phyloP scores from a whole-genome alignment of 139 green algal genomes.

The Picochlorum sp. region DNA sequence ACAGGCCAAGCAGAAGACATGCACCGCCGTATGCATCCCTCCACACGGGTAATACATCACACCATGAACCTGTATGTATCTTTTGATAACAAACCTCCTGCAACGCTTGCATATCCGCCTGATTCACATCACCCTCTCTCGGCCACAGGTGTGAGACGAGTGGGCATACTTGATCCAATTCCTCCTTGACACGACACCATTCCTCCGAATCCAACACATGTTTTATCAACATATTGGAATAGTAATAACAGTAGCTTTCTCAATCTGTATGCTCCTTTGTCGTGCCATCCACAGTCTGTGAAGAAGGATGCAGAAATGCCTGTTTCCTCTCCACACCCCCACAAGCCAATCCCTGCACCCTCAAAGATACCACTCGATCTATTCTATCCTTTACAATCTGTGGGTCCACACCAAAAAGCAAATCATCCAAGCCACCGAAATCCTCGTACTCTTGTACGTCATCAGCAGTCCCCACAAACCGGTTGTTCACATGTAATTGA shows the following conservation, averaged over 20 bases:
- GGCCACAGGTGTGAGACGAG: background rate
- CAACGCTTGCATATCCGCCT: background rate
- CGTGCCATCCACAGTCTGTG: no score
- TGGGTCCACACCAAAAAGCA: background rate
- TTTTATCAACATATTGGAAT: background rate
- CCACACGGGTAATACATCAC: conserved; percentile 61
- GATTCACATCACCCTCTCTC: background rate
- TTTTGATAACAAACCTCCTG: conserved; percentile 56
- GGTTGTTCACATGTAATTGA: conserved; percentile 52
- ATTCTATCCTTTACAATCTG: background rate
- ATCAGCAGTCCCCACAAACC: conserved; percentile 13
- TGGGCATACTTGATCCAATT: background rate
- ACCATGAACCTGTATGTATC: conserved; percentile 79
- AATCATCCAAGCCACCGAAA: conserved; percentile 27
- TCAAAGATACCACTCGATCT: background rate
- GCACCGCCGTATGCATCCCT: conserved; percentile 62
- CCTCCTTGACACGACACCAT: background rate
- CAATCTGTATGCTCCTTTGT: no score
- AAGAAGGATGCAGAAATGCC: no score
- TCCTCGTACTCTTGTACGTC: conserved; percentile 36
- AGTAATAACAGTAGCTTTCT: no score
- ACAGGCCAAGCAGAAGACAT: conserved; percentile 33
- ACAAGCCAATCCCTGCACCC: background rate
- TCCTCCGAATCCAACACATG: background rate
- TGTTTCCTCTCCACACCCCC: no score